Evolutionary conservation across 2,329 filamentous ascomycete genomes (phyloP).

Genomic region (Cercospora sp.): DNA sequence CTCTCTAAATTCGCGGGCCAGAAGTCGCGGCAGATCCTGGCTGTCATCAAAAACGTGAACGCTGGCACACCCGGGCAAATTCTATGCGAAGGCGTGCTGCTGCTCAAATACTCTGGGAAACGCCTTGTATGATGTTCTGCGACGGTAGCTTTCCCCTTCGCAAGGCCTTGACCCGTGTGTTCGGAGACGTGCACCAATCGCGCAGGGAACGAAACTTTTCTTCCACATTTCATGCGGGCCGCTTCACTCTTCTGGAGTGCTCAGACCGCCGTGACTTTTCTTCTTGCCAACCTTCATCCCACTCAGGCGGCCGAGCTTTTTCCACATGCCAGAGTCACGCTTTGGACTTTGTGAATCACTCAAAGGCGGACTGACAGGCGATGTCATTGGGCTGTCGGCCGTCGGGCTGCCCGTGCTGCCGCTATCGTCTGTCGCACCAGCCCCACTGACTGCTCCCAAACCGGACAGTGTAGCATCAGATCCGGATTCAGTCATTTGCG

Average conservation of each 20-base stretch:
- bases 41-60: slow-evolving; percentile 9
- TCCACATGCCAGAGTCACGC: slow-evolving; percentile 42
- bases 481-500: slow-evolving; percentile 22
- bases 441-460: slow-evolving; percentile 38
- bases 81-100: background rate
- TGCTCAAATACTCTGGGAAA: background rate
- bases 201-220: background rate
- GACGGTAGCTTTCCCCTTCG: background rate
- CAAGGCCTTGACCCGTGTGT: background rate
- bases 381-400: slow-evolving; percentile 64
- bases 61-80: slow-evolving; percentile 2
- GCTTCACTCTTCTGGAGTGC: slow-evolving; percentile 27
- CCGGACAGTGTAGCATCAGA: slow-evolving; percentile 33
- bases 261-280: slow-evolving; percentile 36
- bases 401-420: slow-evolving; percentile 57
- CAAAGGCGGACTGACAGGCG: slow-evolving; percentile 68
- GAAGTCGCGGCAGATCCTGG: slow-evolving; percentile 3
- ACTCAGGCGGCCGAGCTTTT: slow-evolving; percentile 41
- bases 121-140: background rate
- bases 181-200: background rate
- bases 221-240: background rate
- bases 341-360: slow-evolving; percentile 36
- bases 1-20: background rate
- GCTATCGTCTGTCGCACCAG: slow-evolving; percentile 63
- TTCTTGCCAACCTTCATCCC: slow-evolving; percentile 40